A percentile compares a stretch with the other conserved stretches of the same genome.
Evolutionary conservation across 768 basidiomycete genomes (phyloP).

Genomic region (Suillus subaureus): DNA sequence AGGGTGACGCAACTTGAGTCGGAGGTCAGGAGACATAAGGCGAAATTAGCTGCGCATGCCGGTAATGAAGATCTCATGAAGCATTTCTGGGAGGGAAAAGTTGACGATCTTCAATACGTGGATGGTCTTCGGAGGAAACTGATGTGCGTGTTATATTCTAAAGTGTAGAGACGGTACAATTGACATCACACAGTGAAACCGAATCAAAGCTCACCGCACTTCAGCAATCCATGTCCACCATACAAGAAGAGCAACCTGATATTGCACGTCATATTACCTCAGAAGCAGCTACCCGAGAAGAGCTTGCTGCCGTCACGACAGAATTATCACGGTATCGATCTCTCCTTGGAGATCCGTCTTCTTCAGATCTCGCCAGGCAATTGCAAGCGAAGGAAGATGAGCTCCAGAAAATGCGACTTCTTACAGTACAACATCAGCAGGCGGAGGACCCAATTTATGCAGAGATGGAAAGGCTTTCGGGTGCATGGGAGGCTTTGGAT

Average conservation of each 20-base stretch:
- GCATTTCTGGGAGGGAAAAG: slow-evolving; percentile 63
- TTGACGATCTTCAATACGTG: slow-evolving; percentile 54
- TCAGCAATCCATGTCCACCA: slow-evolving; percentile 48
- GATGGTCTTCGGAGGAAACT: slow-evolving; percentile 56
- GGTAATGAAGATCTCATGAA: slow-evolving; percentile 72
- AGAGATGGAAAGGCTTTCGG: slow-evolving; percentile 84
- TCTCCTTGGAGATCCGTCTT: slow-evolving; percentile 59
- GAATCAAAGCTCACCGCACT: slow-evolving; percentile 53
- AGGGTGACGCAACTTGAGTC: slow-evolving; percentile 72
- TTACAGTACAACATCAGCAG: slow-evolving; percentile 64
- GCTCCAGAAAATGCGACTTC: slow-evolving; percentile 58
- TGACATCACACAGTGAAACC: slow-evolving; percentile 46
- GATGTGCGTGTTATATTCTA: slow-evolving; percentile 42
- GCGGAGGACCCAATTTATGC: slow-evolving; percentile 76
- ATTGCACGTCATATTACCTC: slow-evolving; percentile 48
- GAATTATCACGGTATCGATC: slow-evolving; percentile 64
- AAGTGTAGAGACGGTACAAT: slow-evolving; percentile 4
- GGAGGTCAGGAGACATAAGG: slow-evolving; percentile 73
- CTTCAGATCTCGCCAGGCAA: slow-evolving; percentile 59
- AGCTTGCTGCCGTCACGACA: slow-evolving; percentile 45
- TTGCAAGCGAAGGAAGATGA: slow-evolving; percentile 72
- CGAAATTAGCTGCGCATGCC: slow-evolving; percentile 72
- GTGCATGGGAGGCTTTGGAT: slow-evolving; percentile 85
- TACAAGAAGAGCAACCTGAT: slow-evolving; percentile 56
- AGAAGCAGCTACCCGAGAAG: slow-evolving; percentile 53